Evolutionary conservation across 345 rosid genomes (phyloP), one percentile per base, ranked within the genome.

Genomic region (Anacardium occidentale): DNA sequence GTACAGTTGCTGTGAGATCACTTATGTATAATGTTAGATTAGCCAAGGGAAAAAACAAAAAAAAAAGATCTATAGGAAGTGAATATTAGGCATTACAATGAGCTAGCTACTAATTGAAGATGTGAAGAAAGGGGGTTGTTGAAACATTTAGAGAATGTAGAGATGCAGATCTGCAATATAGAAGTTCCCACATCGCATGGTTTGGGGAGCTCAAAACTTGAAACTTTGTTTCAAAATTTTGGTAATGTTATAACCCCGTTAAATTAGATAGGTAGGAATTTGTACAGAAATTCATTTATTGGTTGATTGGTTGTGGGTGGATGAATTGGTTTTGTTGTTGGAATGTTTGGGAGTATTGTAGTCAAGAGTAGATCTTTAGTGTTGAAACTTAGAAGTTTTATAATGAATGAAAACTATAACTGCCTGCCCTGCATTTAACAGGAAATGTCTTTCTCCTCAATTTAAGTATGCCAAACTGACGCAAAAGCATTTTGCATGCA

Each of bases 201-300:
- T 54, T 40, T 2, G 9, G 29, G 42, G 56, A 50, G 63, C 72
- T 52, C 21, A 37, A 22, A 17, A 8, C 44, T 63, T 64, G 66
- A 17, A 45, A 6, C 37, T 55, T 56, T 10, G 5, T 29, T 26
- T 62, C 1, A 2, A 44, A 50, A 55, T 66, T 69, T 61, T 44
- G 69, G 62, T 74, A 24, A n/a, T 64, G 40, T 45, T 34, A 7
- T 45, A 42, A 61, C 78, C 74, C 72, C 20, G 25, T 24, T 5
- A 37, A n/a, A 53, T 59, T 72, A 68, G 76, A 44, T 57, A 70
- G 71, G 73, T 74, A 78, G 85, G 71, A 62, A 70, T 61, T 77
- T 83, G 84, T 84, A 83, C 62, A 81, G 77, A 77, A 69, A 78
- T 85, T 87, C 82, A 67, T 85, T 83, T 74, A 82, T 87, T 85